Conservation (phyloP, 306 rosid species). For the Quercus alba region DNA sequence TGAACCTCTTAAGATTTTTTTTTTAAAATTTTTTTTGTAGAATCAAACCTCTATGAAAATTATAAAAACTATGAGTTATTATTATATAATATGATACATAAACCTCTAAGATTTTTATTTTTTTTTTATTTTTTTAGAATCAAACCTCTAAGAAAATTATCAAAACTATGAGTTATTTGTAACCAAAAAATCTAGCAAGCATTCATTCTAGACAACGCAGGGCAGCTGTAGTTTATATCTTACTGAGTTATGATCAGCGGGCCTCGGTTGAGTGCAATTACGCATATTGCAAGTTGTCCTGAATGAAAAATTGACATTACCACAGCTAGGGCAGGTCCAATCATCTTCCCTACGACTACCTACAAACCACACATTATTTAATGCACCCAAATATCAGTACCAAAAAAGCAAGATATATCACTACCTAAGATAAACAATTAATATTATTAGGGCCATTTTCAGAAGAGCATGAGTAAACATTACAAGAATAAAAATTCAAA, state of each 20-base stretch:
- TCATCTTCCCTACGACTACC: constrained; percentile 99
- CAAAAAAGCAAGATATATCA: not conserved
- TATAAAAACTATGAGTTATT: no score
- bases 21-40: no score
- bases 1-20: no score
- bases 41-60: no score
- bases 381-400: not conserved
- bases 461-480: not conserved
- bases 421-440: not conserved
- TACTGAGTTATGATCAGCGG: constrained; percentile 90
- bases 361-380: constrained; percentile 31
- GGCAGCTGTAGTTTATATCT: constrained; percentile 5
- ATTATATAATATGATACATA: no score
- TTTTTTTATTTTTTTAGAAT: no score
- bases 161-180: not conserved
- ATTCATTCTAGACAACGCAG: not conserved
- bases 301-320: constrained; percentile 95
- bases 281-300: constrained; percentile 99
- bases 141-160: not conserved
- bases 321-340: constrained; percentile 99
- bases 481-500: not conserved
- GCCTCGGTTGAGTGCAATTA: constrained; percentile 98
- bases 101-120: no score
- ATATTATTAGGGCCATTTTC: not conserved
- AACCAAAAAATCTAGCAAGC: not conserved